Base-by-base conservation (phyloP, 78 protist genomes). In the Dictyostelium firmibasis region DNA sequence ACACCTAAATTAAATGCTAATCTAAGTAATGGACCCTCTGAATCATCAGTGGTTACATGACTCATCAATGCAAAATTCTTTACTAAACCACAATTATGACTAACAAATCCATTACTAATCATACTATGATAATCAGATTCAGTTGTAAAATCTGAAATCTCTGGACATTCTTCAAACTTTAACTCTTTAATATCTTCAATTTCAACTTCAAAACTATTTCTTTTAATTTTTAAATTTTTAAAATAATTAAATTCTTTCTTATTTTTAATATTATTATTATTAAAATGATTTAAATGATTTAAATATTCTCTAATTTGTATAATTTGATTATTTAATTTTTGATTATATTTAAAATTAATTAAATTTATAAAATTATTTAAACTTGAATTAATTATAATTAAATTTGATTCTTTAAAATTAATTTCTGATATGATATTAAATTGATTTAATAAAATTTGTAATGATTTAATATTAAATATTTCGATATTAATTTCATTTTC, bases 31-130 rank as follows among this genome's bases (percentile, higher is more conserved):
- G 95, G 95, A 38, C 36, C 23, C 4, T 92, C 18, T 10, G 86
- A 53, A 7, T 85, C 25, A 38, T 99, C 99, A 20, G 97, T 98
- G 5, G 99, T 93, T 31, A 99, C 96, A 83, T 94, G 93, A 31
- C 99, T 43, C 99, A 99, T 98, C 77, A 99, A 93, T 31, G 99
- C 86, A 7, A 99, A 78, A 95, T 99, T 99, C 98, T 99, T 99
- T 64, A 99, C 99, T n/a, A 99, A 97, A 8, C 99, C 99, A 86
- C 97, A 77, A 25, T 97, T 83, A 41, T 85, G 83, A 35, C 47
- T 76, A 11, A 82, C 36, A 2, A 82, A 38, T 1, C 76, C 86
- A 82, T 82, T 82, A 35, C 86, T 82, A 60, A 82, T 57, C 86
- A 82, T 82, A 57, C 76, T 50, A 36, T 85, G 91, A 85, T 74